A percentile compares a stretch with the other conserved stretches of the same genome.
phyloP scores from a whole-genome alignment of 495 filamentous ascomycete genomes.

The Melanomma pulvis-pyrius region DNA sequence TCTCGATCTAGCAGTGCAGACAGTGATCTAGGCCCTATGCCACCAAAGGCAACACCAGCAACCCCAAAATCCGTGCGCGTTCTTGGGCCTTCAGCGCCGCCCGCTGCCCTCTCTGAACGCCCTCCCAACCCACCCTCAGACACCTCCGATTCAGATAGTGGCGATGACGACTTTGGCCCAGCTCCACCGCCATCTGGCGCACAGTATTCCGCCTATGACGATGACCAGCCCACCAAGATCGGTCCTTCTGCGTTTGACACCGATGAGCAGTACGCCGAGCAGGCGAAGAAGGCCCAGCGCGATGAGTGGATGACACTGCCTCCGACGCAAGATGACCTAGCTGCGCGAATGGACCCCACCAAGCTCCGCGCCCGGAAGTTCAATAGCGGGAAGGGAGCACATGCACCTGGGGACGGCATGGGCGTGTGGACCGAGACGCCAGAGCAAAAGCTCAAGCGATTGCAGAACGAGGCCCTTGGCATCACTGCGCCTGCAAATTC shows the following conservation, averaged over 20 bases:
- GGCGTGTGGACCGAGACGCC: constrained; percentile 91
- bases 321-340: constrained; percentile 64
- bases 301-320: constrained; percentile 97
- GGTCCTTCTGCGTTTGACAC: constrained; percentile 24
- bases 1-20: constrained; percentile 21
- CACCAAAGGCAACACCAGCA: neutral
- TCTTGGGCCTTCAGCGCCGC: constrained; percentile 46
- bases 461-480: constrained; percentile 86
- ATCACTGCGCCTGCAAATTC: constrained; percentile 49
- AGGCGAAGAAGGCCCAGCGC: constrained; percentile 50
- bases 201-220: neutral
- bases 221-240: neutral
- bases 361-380: constrained; percentile 83
- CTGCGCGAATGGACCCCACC: constrained; percentile 77
- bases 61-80: constrained; percentile 15
- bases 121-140: constrained; percentile 41
- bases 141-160: constrained; percentile 50
- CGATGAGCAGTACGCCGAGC: constrained; percentile 18
- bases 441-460: constrained; percentile 77
- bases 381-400: constrained; percentile 66
- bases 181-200: constrained; percentile 63
- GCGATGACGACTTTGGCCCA: constrained; percentile 76
- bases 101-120: constrained; percentile 55
- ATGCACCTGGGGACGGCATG: constrained; percentile 41
- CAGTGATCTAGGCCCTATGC: constrained; percentile 15